A percentile compares a stretch with the other conserved stretches of the same genome.
Conservation (phyloP, 768 basidiomycete genomes). For the Russula abietina region DNA sequence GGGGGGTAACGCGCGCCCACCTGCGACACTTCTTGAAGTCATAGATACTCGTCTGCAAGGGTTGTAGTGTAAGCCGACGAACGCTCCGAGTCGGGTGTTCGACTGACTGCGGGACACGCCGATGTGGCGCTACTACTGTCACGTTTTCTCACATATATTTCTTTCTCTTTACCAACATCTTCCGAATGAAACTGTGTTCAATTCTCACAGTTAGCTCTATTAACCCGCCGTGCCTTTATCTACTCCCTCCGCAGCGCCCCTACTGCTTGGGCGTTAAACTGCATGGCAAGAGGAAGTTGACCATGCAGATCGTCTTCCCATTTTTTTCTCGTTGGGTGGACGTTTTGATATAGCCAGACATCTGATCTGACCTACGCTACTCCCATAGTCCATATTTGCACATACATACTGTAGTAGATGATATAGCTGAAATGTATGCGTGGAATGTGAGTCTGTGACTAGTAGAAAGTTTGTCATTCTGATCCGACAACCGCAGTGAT, state of each 20-base stretch:
- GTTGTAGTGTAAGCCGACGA: background rate
- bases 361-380: background rate
- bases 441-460: background rate
- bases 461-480: too few species aligned
- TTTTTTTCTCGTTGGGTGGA: constrained; percentile 34
- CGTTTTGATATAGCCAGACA: constrained; percentile 39
- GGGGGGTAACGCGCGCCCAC: constrained; percentile 37
- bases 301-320: constrained; percentile 56
- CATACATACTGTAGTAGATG: too few species aligned
- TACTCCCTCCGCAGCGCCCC: constrained; percentile 47
- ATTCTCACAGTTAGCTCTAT: background rate
- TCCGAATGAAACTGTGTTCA: background rate
- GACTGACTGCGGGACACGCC: constrained; percentile 11
- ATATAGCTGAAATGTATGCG: background rate
- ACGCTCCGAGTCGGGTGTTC: background rate
- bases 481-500: too few species aligned
- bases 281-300: constrained; percentile 48
- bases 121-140: background rate
- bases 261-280: constrained; percentile 62
- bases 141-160: background rate
- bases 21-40: constrained; percentile 19
- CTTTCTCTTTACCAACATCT: background rate
- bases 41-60: constrained; percentile 7
- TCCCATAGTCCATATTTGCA: background rate
- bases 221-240: constrained; percentile 48